Evolutionary conservation across 2,329 filamentous ascomycete genomes (phyloP).

Genomic region (Zymoseptoria pseudotritici): DNA sequence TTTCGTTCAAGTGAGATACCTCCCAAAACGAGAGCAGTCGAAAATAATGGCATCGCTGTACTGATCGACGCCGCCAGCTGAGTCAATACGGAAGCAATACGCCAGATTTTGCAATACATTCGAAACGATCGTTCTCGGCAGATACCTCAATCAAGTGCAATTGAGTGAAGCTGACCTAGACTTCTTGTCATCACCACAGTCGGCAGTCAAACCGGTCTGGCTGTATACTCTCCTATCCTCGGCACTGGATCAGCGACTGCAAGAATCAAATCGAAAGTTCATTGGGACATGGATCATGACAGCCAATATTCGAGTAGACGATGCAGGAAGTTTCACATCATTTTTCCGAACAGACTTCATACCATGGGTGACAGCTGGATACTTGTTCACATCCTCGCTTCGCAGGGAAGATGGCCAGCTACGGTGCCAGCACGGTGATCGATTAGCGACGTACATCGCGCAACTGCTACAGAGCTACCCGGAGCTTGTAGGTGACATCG

Average conservation of each 20-base stretch:
- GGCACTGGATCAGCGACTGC: conserved; percentile 34
- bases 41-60: neutral
- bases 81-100: conserved; percentile 29
- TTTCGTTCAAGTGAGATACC: neutral
- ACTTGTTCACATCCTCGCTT: conserved; percentile 36
- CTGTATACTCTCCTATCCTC: conserved; percentile 36
- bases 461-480: conserved; percentile 22
- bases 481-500: conserved; percentile 14
- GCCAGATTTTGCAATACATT: conserved; percentile 39
- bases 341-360: conserved; percentile 38
- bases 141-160: conserved; percentile 43
- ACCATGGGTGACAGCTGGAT: conserved; percentile 42
- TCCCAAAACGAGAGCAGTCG: too few species aligned
- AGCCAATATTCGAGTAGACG: conserved; percentile 18
- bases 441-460: conserved; percentile 31
- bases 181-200: conserved; percentile 29
- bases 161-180: conserved; percentile 39
- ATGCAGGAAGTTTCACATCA: conserved; percentile 21
- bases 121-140: conserved; percentile 42
- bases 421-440: conserved; percentile 35
- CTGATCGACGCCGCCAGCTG: conserved; percentile 2
- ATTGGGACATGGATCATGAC: conserved; percentile 40
- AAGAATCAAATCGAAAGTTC: conserved; percentile 41
- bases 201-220: conserved; percentile 35
- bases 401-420: conserved; percentile 24